A percentile compares a stretch with the other conserved stretches of the same genome.
These are phyloP conservation scores for Vigna unguiculata DNA, from an alignment of 306 rosid genomes.

Conservation along the genomic window DNA sequence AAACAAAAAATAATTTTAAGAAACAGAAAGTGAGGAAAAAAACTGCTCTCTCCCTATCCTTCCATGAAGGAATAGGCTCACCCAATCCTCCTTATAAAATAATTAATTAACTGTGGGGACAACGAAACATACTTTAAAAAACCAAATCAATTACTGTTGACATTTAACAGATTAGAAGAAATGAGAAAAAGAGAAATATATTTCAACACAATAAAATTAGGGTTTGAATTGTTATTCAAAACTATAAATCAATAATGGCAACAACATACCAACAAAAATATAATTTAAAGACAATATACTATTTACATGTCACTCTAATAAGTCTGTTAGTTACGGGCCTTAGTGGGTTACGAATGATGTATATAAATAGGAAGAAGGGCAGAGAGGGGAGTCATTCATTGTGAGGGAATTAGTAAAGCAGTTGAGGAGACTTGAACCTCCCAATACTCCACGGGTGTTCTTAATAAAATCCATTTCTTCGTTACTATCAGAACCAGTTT, in stretches of 20 bases:
- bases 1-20: slow-evolving; percentile 29
- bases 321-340: too few species aligned
- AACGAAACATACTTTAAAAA: slow-evolving; percentile 16
- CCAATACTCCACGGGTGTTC: not conserved
- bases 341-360: too few species aligned
- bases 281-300: too few species aligned
- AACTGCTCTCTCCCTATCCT: not conserved
- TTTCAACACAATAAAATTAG: slow-evolving; percentile 34
- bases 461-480: too few species aligned
- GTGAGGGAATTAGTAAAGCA: not conserved
- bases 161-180: slow-evolving; percentile 11
- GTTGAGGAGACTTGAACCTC: not conserved
- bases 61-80: slow-evolving; percentile 21
- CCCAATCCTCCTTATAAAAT: slow-evolving; percentile 31
- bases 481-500: too few species aligned
- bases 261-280: too few species aligned
- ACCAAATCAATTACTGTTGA: slow-evolving; percentile 15
- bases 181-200: not conserved
- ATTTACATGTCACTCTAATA: too few species aligned
- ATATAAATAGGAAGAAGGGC: too few species aligned
- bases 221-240: not conserved
- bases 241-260: too few species aligned
- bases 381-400: too few species aligned
- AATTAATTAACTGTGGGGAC: slow-evolving; percentile 8
- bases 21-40: not conserved